A percentile compares a stretch with the other conserved stretches of the same genome.
Conservation (phyloP, 768 basidiomycete genomes). For the Termitomyces sp. region DNA sequence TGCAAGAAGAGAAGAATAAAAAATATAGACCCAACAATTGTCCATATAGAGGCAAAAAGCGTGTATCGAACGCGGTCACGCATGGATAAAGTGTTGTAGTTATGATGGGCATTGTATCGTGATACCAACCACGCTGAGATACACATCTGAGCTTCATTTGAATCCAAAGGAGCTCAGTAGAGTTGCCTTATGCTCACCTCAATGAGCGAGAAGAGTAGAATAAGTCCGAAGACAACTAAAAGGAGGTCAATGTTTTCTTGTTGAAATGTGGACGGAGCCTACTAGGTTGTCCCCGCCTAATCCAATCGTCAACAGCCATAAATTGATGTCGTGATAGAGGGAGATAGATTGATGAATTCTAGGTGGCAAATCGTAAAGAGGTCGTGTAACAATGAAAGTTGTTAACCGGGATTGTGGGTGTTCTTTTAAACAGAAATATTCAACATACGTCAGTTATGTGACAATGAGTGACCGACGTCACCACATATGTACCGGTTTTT, state of each 20-base stretch:
- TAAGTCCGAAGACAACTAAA: slow-evolving; percentile 45
- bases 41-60: slow-evolving; percentile 72
- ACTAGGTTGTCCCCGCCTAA: slow-evolving; percentile 55
- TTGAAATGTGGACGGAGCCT: slow-evolving; percentile 13
- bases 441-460: slow-evolving; percentile 11
- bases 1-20: slow-evolving; percentile 52
- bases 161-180: background rate
- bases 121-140: slow-evolving; percentile 70
- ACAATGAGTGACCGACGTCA: slow-evolving; percentile 1
- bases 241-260: background rate
- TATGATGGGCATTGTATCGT: slow-evolving; percentile 49
- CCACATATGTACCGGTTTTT: too few relatives aligned
- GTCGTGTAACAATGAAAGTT: background rate
- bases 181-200: slow-evolving; percentile 35
- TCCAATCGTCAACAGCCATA: slow-evolving; percentile 14
- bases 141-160: slow-evolving; percentile 38
- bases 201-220: slow-evolving; percentile 59
- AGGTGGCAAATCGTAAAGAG: slow-evolving; percentile 4
- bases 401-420: background rate
- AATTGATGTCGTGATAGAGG: background rate
- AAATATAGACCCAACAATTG: slow-evolving; percentile 44
- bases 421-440: slow-evolving; percentile 2
- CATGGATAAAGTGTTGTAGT: slow-evolving; percentile 41
- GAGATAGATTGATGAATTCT: background rate
- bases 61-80: slow-evolving; percentile 62